These are phyloP conservation scores for Zygosaccharomyces pseudobailii DNA, from an alignment of 1,139 yeast species.

Conservation along the genomic window DNA sequence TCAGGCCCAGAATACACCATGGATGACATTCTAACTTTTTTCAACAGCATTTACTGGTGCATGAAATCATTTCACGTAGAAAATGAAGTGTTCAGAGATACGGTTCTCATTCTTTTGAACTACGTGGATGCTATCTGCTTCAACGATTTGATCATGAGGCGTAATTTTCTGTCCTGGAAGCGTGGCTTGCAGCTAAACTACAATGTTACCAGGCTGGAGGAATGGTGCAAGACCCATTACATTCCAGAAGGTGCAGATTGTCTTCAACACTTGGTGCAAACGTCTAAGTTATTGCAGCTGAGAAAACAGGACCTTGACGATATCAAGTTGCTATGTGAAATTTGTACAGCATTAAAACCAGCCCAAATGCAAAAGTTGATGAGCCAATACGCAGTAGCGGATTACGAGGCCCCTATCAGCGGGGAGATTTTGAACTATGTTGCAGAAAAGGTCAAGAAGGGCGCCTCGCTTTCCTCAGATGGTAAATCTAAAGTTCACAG, in stretches of 20 bases:
- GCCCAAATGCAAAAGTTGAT: constrained; percentile 90
- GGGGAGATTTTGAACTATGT: constrained; percentile 78
- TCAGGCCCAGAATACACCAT: constrained; percentile 76
- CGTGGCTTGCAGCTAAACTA: constrained; percentile 95
- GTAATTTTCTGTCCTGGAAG: constrained; percentile 95
- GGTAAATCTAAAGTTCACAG: constrained; percentile 39
- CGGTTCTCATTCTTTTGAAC: constrained; percentile 75
- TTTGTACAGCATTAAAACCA: constrained; percentile 93
- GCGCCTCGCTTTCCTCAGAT: constrained; percentile 45
- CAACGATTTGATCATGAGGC: constrained; percentile 92
- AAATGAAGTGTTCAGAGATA: constrained; percentile 77
- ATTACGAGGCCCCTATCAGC: constrained; percentile 91
- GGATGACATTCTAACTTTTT: constrained; percentile 90
- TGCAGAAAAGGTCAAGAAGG: constrained; percentile 71
- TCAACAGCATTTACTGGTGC: constrained; percentile 89
- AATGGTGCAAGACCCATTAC: constrained; percentile 97
- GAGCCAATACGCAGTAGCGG: constrained; percentile 89
- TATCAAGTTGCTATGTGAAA: constrained; percentile 87
- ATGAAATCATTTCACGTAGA: constrained; percentile 91
- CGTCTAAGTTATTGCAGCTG: constrained; percentile 88
- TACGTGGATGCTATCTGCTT: constrained; percentile 92
- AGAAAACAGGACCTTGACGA: constrained; percentile 88
- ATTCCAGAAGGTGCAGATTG: constrained; percentile 87
- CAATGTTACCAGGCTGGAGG: constrained; percentile 93
- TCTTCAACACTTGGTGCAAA: constrained; percentile 85